Conservation (phyloP, 208 protist genomes). For the Leishmania lainsoni region DNA sequence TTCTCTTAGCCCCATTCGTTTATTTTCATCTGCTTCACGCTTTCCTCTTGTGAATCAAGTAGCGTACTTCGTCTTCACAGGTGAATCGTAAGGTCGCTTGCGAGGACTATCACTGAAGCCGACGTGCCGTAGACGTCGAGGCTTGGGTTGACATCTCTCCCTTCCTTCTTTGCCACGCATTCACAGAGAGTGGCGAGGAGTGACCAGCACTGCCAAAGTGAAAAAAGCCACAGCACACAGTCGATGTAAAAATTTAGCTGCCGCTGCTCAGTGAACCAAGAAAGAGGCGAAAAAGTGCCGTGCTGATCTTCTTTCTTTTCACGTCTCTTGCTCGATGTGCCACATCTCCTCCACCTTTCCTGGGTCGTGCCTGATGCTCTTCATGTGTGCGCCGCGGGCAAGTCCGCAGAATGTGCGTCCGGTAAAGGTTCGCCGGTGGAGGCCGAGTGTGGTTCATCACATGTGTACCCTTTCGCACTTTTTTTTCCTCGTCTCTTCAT, state of each 20-base stretch:
- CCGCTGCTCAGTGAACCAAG: not conserved
- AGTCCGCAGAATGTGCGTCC: not conserved
- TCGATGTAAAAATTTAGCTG: not conserved
- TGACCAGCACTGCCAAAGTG: not conserved
- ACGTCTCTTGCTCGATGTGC: not conserved
- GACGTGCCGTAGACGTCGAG: not conserved
- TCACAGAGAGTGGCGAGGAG: not conserved
- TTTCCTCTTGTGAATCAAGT: not conserved
- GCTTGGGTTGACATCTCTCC: not conserved
- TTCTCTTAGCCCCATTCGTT: not conserved
- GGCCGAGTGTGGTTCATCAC: not conserved
- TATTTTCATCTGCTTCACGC: not conserved
- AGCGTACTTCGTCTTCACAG: not conserved
- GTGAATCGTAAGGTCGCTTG: not conserved
- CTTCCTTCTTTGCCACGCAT: not conserved
- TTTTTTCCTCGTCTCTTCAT: slow-evolving; percentile 1
- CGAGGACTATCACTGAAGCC: not conserved
- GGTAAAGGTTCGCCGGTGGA: not conserved
- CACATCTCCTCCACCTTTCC: not conserved
- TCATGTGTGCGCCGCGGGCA: not conserved
- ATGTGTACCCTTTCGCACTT: not conserved
- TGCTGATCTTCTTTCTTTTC: not conserved
- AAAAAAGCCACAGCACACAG: not conserved
- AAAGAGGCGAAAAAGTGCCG: not conserved
- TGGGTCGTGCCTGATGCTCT: not conserved